Evolutionary conservation across 2,329 filamentous ascomycete species (phyloP).

Genomic region (Fusarium aywerte): DNA sequence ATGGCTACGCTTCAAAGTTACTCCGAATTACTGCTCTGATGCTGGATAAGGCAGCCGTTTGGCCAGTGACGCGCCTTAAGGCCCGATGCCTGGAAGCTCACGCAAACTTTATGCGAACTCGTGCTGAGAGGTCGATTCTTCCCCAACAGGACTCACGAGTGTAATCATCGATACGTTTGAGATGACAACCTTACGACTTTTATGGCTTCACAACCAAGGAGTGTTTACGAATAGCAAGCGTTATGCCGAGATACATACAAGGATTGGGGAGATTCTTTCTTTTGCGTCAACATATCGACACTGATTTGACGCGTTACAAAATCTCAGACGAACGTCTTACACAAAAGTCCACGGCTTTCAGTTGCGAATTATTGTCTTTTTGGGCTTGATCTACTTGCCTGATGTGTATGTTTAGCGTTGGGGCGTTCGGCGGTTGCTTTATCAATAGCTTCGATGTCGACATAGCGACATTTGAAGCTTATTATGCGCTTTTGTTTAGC

Average conservation of each 20-base stretch:
- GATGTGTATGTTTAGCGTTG: constrained; percentile 32
- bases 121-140: constrained; percentile 64
- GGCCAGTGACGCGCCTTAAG: constrained; percentile 75
- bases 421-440: constrained; percentile 34
- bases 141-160: constrained; percentile 50
- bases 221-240: not conserved
- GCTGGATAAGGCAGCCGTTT: constrained; percentile 88
- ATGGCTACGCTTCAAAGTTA: constrained; percentile 86
- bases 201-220: not conserved
- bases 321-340: constrained; percentile 1
- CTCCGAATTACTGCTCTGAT: constrained; percentile 86
- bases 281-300: not conserved
- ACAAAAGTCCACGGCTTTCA: constrained; percentile 31
- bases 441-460: not conserved
- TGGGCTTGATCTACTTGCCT: constrained; percentile 1
- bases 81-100: constrained; percentile 66
- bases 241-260: constrained; percentile 2
- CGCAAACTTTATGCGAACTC: constrained; percentile 61
- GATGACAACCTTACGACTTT: not conserved
- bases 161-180: constrained; percentile 1
- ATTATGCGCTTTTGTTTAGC: not conserved
- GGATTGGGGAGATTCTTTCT: constrained; percentile 1
- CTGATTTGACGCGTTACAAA: constrained; percentile 8
- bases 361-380: constrained; percentile 17
- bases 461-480: constrained; percentile 7